Evolutionary conservation across 768 basidiomycete genomes (phyloP).

Genomic region (Pleurotus tuoliensis): DNA sequence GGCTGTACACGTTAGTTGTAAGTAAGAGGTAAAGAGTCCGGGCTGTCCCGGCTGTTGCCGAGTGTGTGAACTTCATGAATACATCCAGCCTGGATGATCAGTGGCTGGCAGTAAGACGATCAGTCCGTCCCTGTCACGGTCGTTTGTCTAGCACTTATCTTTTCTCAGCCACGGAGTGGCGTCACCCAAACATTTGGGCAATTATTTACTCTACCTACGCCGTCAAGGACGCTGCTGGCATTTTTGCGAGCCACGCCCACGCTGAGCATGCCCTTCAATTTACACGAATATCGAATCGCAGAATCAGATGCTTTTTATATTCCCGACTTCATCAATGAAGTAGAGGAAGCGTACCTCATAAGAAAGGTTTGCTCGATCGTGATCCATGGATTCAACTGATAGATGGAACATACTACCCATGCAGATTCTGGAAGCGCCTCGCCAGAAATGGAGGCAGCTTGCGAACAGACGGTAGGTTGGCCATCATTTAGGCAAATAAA

Average conservation of each 20-base stretch:
- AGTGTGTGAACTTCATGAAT: slow-evolving; percentile 1
- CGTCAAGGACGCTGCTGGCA: too few species aligned
- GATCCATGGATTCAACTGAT: too few species aligned
- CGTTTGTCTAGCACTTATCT: too few species aligned
- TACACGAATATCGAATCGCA: slow-evolving; percentile 2
- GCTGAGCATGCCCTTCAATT: neutral
- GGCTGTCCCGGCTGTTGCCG: neutral
- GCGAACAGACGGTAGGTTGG: slow-evolving; percentile 61
- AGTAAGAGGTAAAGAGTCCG: slow-evolving; percentile 1
- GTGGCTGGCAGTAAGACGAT: too few species aligned
- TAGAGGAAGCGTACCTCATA: slow-evolving; percentile 75
- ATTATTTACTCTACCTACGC: too few species aligned
- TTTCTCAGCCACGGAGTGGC: too few species aligned
- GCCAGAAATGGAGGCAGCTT: slow-evolving; percentile 76
- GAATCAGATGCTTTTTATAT: slow-evolving; percentile 2
- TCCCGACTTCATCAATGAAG: slow-evolving; percentile 21
- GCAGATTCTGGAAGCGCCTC: slow-evolving; percentile 77
- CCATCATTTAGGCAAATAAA: neutral
- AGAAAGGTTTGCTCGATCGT: slow-evolving; percentile 51
- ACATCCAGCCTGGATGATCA: slow-evolving; percentile 1
- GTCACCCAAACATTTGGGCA: too few species aligned
- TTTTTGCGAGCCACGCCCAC: too few species aligned
- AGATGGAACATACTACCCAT: neutral
- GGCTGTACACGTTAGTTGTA: neutral
- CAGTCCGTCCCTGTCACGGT: too few species aligned